Evolutionary conservation across 2,329 filamentous ascomycete species (phyloP), one percentile per base, ranked within the genome.

Genomic region (Berkeleyomyces rouxiae): DNA sequence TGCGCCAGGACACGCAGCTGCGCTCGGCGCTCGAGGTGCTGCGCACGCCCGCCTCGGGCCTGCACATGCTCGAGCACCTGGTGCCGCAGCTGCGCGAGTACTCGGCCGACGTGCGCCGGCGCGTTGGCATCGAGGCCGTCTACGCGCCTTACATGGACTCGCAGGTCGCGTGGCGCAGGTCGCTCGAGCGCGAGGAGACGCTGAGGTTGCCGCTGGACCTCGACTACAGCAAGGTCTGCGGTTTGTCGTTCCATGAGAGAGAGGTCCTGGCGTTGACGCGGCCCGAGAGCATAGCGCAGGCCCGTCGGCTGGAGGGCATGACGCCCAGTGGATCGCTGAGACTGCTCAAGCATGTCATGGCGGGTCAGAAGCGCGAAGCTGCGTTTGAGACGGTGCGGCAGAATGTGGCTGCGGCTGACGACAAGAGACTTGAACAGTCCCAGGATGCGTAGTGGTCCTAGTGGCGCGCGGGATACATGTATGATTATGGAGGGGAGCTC

Each of bases 251-350:
- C 44, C 90, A 89, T 64, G 93, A 97, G 76, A 85, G 82, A 72
- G 78, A 82, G 37, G 79, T 86, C 3, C 77, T 99, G 43, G 79
- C 81, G 64, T 75, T 78, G 2, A 87, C 89, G 1, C 77, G 82
- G 60, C 93, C 93, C 0, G 89, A 95, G 73, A 95, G 83, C 65
- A 78, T 99, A 31, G 92, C 89, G 0, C 93, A 96, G 79, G 92
- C 92, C 40, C 79, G 90, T 58, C 77, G 93, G 11, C 82, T 96
- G 9, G 93, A 99, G 73, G 92, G 92, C 3, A 77, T 86, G 65
- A 86, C 83, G 23, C 82, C 83, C 0, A 76, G 80, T 0, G 83
- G 81, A 0, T 79, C 79, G 63, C 69, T 86, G 51, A 74, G 82
- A 62, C 70, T 93, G 65, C 72, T 92, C 63, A 78, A 77, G 33